Conservation (phyloP, 2,329 filamentous ascomycete species). For the Arthrobotrys sphaeroides region DNA sequence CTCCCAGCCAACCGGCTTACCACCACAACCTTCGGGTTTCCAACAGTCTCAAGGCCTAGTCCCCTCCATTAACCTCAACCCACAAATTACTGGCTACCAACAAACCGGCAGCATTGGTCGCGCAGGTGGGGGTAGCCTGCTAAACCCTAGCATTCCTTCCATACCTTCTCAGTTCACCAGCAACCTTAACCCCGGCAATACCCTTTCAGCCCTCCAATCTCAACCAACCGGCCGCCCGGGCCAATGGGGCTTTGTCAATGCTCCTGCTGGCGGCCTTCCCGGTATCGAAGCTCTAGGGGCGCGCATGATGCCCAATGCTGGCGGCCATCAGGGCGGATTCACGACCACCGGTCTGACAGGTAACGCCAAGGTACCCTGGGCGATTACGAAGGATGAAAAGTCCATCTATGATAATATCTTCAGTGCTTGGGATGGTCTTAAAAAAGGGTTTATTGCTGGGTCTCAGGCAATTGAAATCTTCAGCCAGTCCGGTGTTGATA, state of each 20-base stretch:
- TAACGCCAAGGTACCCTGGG: conserved; percentile 96
- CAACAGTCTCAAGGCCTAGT: conserved; percentile 67
- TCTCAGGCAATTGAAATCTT: conserved; percentile 96
- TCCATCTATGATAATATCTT: conserved; percentile 95
- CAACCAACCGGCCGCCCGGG: conserved; percentile 93
- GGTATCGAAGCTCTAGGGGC: conserved; percentile 93
- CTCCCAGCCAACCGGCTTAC: conserved; percentile 65
- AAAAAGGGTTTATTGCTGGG: conserved; percentile 90
- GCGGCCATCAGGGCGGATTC: conserved; percentile 82
- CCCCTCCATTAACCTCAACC: conserved; percentile 61
- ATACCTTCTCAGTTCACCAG: conserved; percentile 78
- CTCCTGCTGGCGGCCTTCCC: conserved; percentile 84
- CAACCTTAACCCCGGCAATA: conserved; percentile 69
- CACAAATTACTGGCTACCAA: conserved; percentile 79
- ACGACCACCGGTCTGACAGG: conserved; percentile 88
- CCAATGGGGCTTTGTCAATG: conserved; percentile 98
- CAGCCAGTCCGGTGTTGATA: conserved; percentile 91
- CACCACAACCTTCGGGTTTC: conserved; percentile 76
- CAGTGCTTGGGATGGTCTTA: conserved; percentile 93
- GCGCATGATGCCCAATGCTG: conserved; percentile 96
- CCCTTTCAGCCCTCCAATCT: conserved; percentile 78
- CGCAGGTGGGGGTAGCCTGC: conserved; percentile 12
- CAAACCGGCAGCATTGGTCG: conserved; percentile 34
- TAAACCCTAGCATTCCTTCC: conserved; percentile 68
- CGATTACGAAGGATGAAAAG: conserved; percentile 98